phyloP scores from a whole-genome alignment of 306 rosid species.

The Coriaria nepalensis region DNA sequence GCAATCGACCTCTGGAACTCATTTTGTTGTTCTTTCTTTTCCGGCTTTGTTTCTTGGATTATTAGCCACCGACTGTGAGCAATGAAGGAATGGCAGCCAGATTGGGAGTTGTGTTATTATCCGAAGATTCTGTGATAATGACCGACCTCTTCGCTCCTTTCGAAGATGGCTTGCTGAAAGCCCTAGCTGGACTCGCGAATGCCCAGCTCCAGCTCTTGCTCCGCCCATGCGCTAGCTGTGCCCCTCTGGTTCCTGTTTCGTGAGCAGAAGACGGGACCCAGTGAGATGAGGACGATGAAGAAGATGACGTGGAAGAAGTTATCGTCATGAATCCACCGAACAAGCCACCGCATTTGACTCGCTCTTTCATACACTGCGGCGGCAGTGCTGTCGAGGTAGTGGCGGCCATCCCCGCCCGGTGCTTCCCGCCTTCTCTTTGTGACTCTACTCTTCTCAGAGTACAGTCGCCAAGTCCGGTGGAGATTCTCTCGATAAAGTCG shows the following conservation, averaged over 20 bases:
- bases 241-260: conserved; percentile 30
- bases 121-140: conserved; percentile 12
- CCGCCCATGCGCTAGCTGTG: conserved; percentile 18
- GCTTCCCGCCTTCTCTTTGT: conserved; percentile 59
- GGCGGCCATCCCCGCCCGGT: conserved; percentile 11
- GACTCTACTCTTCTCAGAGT: conserved; percentile 88
- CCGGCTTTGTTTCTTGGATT: neutral
- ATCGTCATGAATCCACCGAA: conserved; percentile 77
- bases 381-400: conserved; percentile 6
- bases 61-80: conserved; percentile 10
- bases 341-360: conserved; percentile 70
- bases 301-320: conserved; percentile 44
- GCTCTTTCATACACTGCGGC: conserved; percentile 52
- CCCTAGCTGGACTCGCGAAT: conserved; percentile 86
- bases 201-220: conserved; percentile 72
- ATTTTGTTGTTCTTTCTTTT: conserved; percentile 20
- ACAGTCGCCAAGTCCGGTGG: conserved; percentile 96
- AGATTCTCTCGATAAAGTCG: conserved; percentile 84
- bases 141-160: conserved; percentile 25
- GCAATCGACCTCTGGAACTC: too few relatives aligned
- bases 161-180: conserved; percentile 42
- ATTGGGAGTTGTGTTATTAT: conserved; percentile 1
- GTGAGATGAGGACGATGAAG: conserved; percentile 56
- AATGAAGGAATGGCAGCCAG: conserved; percentile 12
- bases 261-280: conserved; percentile 58